Percentiles rank a stretch among this genome's conserved stretches.
These are phyloP conservation scores for Stropharia rugosoannulata DNA, from an alignment of 768 basidiomycete species.

Conservation along the genomic window DNA sequence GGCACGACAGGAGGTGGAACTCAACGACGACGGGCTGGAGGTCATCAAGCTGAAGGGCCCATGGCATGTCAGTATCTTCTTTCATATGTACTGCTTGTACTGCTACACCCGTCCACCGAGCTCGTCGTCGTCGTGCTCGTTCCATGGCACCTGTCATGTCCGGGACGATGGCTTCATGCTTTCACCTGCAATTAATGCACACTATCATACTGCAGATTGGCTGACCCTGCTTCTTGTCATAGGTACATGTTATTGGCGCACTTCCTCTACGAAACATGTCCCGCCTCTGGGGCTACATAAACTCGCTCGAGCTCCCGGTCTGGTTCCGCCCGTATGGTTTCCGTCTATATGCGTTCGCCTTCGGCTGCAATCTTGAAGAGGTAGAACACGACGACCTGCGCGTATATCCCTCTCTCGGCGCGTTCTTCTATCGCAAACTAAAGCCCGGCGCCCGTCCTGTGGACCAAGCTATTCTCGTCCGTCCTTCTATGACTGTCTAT, in stretches of 20 bases:
- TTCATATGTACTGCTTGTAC: neutral
- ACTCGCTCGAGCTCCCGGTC: conserved; percentile 88
- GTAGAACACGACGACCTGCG: conserved; percentile 76
- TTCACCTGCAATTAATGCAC: neutral
- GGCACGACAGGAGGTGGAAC: conserved; percentile 61
- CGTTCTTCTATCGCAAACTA: conserved; percentile 91
- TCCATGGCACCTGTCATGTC: too few species aligned
- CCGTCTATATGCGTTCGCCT: conserved; percentile 80
- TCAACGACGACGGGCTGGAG: conserved; percentile 84
- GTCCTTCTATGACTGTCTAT: conserved; percentile 15
- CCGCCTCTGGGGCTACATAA: conserved; percentile 96
- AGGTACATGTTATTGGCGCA: conserved; percentile 97
- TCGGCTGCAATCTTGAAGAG: conserved; percentile 94
- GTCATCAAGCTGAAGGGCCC: conserved; percentile 83
- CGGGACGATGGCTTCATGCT: too few species aligned
- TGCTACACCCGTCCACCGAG: neutral
- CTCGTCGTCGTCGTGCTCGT: neutral
- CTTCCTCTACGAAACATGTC: conserved; percentile 93
- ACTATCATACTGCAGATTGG: neutral
- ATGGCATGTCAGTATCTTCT: conserved; percentile 71
- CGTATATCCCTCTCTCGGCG: conserved; percentile 85
- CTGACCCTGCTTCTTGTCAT: neutral
- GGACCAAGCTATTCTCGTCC: conserved; percentile 69
- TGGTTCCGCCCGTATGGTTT: conserved; percentile 95
- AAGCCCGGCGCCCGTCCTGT: conserved; percentile 83